Base-by-base conservation (phyloP, 2,329 filamentous ascomycete genomes). In the Ceratocystis alfenasii region DNA sequence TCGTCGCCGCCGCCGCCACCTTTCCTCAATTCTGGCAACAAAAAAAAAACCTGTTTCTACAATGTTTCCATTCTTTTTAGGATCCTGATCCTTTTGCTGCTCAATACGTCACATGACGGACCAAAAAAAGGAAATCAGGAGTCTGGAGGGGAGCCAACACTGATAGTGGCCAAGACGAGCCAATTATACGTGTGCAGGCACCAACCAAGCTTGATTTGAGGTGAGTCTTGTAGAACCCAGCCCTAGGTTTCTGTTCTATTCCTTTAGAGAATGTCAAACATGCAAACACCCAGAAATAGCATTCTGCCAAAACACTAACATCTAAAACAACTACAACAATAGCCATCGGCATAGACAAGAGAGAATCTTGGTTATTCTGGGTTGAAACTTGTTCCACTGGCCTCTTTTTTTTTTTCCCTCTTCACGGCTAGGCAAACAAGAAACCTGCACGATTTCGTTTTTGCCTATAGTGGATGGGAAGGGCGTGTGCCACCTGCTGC, bases 11-110 rank as follows among this genome's bases (percentile, higher is more conserved):
- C 59, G 41, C n/a, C 30, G 20, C 22, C 22, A 25, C 33, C 44
- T 62, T 62, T 62, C 30, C 30, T 30, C n/a, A 62, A 22, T 28
- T n/a, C 12, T 33, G 8, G 20, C 60, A 25, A 2, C 28, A 25
- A 30, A 44, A 28, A 63, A 36, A 63, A 36, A 36, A 63, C 61
- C 41, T 57, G 53, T 57, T 57, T 57, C 25, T 30, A 53, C 22
- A 57, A 57, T 57, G 53, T 57, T 57, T 57, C 53, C 33, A 25
- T 57, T 57, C 25, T 33, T 30, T 8, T n/a, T 1, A 57, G 53
- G 53, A 33, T 30, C 46, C 22, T 25, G 15, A 57, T 57, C 53
- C 53, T 57, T 57, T 57, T 20, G n/a, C 50, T 30, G 10, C 10
- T 25, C 12, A 55, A 25, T 57, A 30, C 22, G 25, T 28, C 53